These are phyloP conservation scores for Debaryomyces sp. DNA, from an alignment of 1,139 yeast species.

Conservation along the genomic window DNA sequence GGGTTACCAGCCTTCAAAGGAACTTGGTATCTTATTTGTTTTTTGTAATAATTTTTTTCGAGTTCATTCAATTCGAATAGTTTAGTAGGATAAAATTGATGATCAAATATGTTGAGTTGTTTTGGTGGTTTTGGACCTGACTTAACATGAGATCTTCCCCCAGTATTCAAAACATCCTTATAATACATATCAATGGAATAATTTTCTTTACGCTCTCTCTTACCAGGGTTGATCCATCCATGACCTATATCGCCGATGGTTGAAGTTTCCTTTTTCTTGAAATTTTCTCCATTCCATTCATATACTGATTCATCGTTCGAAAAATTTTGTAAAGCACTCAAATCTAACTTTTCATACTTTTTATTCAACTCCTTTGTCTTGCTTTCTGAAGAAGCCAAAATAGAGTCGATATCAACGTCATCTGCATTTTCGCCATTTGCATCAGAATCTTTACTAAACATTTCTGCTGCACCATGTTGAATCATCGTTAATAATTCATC, in stretches of 20 bases:
- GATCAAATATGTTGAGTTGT: conserved; percentile 69
- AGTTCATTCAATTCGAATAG: conserved; percentile 64
- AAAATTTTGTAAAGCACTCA: conserved; percentile 77
- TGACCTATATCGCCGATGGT: conserved; percentile 45
- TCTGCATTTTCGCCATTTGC: conserved; percentile 20
- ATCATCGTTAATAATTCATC: conserved; percentile 79
- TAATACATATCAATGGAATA: conserved; percentile 80
- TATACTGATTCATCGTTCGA: conserved; percentile 67
- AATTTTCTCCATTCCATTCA: conserved; percentile 86
- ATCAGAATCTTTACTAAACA: conserved; percentile 39
- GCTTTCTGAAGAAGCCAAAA: conserved; percentile 61
- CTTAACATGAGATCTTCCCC: conserved; percentile 50
- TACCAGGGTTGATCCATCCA: conserved; percentile 74
- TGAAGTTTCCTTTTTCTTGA: conserved; percentile 62
- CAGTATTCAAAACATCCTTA: conserved; percentile 73
- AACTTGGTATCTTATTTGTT: conserved; percentile 52
- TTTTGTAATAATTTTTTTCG: conserved; percentile 62
- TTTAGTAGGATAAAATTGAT: conserved; percentile 69
- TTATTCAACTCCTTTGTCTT: conserved; percentile 65
- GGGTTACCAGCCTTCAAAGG: conserved; percentile 49
- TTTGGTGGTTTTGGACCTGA: conserved; percentile 67
- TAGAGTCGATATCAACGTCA: conserved; percentile 65
- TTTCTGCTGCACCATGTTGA: conserved; percentile 75
- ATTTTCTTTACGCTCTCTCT: conserved; percentile 78
- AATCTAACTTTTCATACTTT: conserved; percentile 65